Percentiles rank a stretch among this genome's conserved stretches.
Evolutionary conservation across 805 yeast species (phyloP).

Genomic region (Myxozyma neotropica): DNA sequence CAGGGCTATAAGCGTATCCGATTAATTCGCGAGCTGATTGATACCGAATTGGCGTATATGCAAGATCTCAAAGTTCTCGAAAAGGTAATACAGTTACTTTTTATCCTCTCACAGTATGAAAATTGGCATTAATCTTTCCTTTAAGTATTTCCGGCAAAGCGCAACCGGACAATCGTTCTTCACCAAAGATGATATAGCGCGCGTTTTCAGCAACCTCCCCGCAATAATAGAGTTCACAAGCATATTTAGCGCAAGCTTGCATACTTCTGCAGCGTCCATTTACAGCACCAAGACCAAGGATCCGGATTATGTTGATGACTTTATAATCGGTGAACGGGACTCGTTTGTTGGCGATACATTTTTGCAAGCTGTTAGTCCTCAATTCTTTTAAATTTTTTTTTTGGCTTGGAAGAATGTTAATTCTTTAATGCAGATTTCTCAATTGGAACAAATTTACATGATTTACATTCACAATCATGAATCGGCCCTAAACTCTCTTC

Average conservation of each 20-base stretch:
- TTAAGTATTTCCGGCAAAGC: conserved; percentile 32
- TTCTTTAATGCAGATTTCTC: conserved; percentile 32
- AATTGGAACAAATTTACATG: conserved; percentile 43
- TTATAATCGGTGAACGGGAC: conserved; percentile 18
- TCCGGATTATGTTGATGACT: conserved; percentile 34
- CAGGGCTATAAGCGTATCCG: conserved; percentile 37
- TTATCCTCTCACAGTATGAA: no score
- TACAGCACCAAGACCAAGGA: conserved; percentile 18
- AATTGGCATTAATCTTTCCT: no score
- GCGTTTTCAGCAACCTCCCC: conserved; percentile 40
- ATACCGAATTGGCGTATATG: conserved; percentile 45
- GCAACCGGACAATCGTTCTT: conserved; percentile 38
- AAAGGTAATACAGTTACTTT: conserved; percentile 27
- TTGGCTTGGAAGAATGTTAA: not conserved
- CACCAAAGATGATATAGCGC: conserved; percentile 42
- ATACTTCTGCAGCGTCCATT: conserved; percentile 29
- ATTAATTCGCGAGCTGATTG: conserved; percentile 44
- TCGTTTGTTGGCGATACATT: conserved; percentile 41
- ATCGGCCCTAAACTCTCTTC: conserved; percentile 39
- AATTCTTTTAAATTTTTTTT: not conserved
- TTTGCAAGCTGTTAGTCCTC: conserved; percentile 28
- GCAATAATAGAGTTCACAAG: conserved; percentile 40
- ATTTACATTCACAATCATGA: conserved; percentile 41
- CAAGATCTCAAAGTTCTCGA: conserved; percentile 44
- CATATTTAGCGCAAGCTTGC: conserved; percentile 37